These are phyloP conservation scores for Colletotrichum salicis DNA, from an alignment of 2,329 filamentous ascomycete species.

Conservation along the genomic window DNA sequence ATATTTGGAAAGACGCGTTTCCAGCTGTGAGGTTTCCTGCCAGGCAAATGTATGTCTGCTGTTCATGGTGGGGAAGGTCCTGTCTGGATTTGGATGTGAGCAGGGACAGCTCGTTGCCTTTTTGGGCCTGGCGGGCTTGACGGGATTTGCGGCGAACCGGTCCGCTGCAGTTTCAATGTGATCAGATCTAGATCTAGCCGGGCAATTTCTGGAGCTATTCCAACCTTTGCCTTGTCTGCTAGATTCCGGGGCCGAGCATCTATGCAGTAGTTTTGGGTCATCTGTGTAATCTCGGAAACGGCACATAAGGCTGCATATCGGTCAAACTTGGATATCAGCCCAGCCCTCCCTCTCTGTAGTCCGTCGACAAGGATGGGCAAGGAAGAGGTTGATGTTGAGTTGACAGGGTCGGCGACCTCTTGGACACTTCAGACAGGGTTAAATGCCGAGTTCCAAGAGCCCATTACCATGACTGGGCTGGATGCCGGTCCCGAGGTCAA, in stretches of 20 bases:
- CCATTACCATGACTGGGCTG: neutral
- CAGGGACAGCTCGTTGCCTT: constrained; percentile 35
- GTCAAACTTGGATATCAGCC: neutral
- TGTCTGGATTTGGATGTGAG: constrained; percentile 27
- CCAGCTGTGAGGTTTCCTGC: constrained; percentile 11
- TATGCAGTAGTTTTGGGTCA: neutral
- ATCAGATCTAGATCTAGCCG: neutral
- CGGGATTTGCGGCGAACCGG: neutral
- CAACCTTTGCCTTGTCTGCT: neutral
- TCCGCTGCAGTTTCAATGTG: neutral
- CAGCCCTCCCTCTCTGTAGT: neutral
- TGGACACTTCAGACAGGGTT: neutral
- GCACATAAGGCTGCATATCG: neutral
- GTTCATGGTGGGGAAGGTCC: constrained; percentile 16
- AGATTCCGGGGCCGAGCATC: neutral
- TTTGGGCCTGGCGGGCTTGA: constrained; percentile 19
- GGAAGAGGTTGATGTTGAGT: constrained; percentile 2
- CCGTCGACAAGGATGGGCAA: constrained; percentile 9
- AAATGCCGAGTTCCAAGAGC: neutral
- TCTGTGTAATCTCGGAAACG: neutral
- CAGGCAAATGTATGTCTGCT: neutral
- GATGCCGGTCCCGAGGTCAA: neutral
- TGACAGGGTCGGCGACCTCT: neutral
- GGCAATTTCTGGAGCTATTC: neutral
- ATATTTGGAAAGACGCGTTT: neutral